phyloP scores from a whole-genome alignment of 1,139 yeast species.

The Arxiozyma telluris region DNA sequence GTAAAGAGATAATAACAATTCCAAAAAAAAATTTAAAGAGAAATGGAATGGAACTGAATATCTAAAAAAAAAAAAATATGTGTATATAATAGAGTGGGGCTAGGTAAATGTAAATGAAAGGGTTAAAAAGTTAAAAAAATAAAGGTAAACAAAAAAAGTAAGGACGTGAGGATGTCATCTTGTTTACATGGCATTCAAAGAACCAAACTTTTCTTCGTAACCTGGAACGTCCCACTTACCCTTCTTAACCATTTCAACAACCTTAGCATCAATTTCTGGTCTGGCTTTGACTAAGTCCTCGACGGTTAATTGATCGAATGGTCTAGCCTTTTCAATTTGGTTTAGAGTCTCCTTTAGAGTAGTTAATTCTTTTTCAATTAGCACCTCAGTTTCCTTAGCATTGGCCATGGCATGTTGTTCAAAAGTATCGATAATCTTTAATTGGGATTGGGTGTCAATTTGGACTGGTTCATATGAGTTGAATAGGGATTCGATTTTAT shows the following conservation, averaged over 20 bases:
- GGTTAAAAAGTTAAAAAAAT: not conserved
- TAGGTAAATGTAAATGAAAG: not conserved
- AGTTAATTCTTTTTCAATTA: conserved; percentile 77
- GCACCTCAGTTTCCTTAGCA: conserved; percentile 86
- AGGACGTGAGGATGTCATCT: not conserved
- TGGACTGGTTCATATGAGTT: conserved; percentile 70
- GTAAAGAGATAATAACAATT: not conserved
- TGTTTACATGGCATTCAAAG: conserved; percentile 80
- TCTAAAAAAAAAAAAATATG: too few species aligned
- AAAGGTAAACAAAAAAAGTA: too few species aligned
- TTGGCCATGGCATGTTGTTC: conserved; percentile 93
- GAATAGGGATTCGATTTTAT: conserved; percentile 73
- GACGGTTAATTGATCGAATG: conserved; percentile 92
- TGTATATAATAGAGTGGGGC: not conserved
- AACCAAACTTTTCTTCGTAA: conserved; percentile 95
- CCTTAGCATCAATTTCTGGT: conserved; percentile 97
- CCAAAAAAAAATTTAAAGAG: not conserved
- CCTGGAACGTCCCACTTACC: conserved; percentile 99
- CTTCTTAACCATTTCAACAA: conserved; percentile 86
- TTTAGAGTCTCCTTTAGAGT: conserved; percentile 81
- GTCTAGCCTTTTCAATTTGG: conserved; percentile 66
- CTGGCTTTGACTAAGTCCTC: conserved; percentile 92
- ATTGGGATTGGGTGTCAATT: conserved; percentile 79
- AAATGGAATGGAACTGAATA: not conserved
- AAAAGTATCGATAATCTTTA: conserved; percentile 86